A percentile compares a stretch with the other conserved stretches of the same genome.
Conservation (phyloP, 306 rosid species). For the Betula pendula region DNA sequence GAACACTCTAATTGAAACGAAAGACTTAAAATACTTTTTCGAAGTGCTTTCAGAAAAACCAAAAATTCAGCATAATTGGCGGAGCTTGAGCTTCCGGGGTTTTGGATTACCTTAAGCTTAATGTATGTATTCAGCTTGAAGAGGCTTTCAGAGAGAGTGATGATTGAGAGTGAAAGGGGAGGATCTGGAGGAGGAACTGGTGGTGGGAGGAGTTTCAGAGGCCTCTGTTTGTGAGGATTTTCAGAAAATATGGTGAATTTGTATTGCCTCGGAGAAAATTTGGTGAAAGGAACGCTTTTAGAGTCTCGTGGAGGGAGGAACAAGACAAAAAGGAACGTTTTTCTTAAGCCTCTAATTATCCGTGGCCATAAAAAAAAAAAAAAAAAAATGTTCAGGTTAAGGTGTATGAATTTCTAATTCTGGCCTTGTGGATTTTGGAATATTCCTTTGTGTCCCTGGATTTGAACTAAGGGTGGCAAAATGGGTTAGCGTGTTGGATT, state of each 20-base stretch:
- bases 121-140: neutral
- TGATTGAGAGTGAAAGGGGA: conserved; percentile 26
- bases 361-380: neutral
- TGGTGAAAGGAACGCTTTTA: neutral
- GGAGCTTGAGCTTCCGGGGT: neutral
- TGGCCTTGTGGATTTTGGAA: neutral
- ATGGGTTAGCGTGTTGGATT: too few species aligned
- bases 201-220: conserved; percentile 34
- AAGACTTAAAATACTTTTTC: neutral
- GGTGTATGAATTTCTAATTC: neutral
- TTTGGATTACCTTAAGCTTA: conserved; percentile 23
- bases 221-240: conserved; percentile 14
- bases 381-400: neutral
- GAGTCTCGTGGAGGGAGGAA: neutral
- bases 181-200: conserved; percentile 25
- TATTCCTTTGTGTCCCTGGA: neutral
- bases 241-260: neutral
- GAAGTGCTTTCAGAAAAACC: neutral
- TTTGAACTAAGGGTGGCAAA: too few species aligned
- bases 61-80: neutral
- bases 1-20: neutral
- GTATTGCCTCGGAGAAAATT: neutral
- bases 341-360: conserved; percentile 33
- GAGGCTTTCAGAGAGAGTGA: neutral
- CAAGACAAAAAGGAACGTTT: conserved; percentile 34